Conservation (phyloP, 306 rosid species). For the Leucaena leucocephala region DNA sequence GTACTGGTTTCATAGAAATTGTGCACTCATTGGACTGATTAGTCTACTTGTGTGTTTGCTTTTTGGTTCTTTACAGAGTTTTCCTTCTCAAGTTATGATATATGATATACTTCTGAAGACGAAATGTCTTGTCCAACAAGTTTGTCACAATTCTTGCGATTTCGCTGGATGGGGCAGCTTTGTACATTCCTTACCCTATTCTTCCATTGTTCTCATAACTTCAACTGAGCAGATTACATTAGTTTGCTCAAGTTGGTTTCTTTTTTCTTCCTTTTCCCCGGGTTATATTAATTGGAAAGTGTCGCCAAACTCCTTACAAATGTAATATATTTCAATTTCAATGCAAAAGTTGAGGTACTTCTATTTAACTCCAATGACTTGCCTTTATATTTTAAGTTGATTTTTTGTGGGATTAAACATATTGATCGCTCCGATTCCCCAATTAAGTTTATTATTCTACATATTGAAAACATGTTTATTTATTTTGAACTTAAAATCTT, state of each 20-base stretch:
- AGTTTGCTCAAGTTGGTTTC: slow-evolving; percentile 43
- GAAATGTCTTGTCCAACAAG: slow-evolving; percentile 36
- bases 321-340: slow-evolving; percentile 43
- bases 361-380: slow-evolving; percentile 30
- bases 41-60: neutral
- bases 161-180: slow-evolving; percentile 34
- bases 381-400: slow-evolving; percentile 37
- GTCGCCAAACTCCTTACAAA: slow-evolving; percentile 28
- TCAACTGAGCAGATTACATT: slow-evolving; percentile 35
- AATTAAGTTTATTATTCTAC: neutral
- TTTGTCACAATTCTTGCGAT: slow-evolving; percentile 39
- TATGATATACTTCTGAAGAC: slow-evolving; percentile 40
- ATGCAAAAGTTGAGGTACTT: slow-evolving; percentile 38
- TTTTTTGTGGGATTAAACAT: slow-evolving; percentile 32
- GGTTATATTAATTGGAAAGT: slow-evolving; percentile 40
- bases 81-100: slow-evolving; percentile 19
- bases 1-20: neutral
- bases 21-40: neutral
- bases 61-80: slow-evolving; percentile 45
- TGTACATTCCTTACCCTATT: slow-evolving; percentile 46
- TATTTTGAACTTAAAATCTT: neutral
- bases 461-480: neutral
- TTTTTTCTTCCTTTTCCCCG: neutral
- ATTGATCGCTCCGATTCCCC: neutral
- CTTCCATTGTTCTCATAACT: slow-evolving; percentile 46